Base-by-base conservation (phyloP, 176 grass and related monocot genomes). In the Hordeum marinum region DNA sequence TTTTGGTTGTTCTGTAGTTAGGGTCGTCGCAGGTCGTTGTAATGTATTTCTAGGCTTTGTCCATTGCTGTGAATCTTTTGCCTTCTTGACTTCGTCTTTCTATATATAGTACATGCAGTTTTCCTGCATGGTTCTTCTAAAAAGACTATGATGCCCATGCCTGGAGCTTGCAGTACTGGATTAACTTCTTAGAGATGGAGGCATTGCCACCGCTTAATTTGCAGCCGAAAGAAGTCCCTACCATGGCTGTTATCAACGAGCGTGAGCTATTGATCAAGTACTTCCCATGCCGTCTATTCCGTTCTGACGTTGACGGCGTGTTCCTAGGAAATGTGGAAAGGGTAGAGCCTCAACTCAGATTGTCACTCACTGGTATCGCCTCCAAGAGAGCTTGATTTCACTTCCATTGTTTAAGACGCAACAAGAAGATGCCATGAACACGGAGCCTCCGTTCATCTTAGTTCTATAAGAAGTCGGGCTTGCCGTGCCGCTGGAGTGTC, bases 221-320 rank as follows among this genome's bases (percentile, higher is more conserved):
- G 5, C 0, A 4, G 12, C 0, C 18, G 12, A 4, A 17, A 12
- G 21, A 1, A 2, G 0, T 1, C 36, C 20, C 0, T 2, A 40
- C 1, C 18, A 6, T 70, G 67, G 67, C 5, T 12, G 20, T 11
- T 2, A 23, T 69, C 20, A 12, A 69, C 21, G 35, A 40, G 67
- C 34, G 35, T 6, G 67, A 70, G 67, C 35, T 70, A 9, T 40
- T 70, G 67, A 23, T 70, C 36, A 1, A 23, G 36, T 11, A 9
- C 0, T 2, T 5, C 7, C 1, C 3, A 17, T 4, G 17, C 10
- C 37, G 36, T 0, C 21, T 70, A 36, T 13, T 70, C 35, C 42
- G 7, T 7, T 70, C 36, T 41, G 35, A 40, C 36, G 6, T 23
- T 3, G 10, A 41, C 3, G 67, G 36, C 13, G 18, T 13, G 18